These are phyloP conservation scores for Gastrodia elata DNA, from an alignment of 106 monocot genomes.

Conservation along the genomic window DNA sequence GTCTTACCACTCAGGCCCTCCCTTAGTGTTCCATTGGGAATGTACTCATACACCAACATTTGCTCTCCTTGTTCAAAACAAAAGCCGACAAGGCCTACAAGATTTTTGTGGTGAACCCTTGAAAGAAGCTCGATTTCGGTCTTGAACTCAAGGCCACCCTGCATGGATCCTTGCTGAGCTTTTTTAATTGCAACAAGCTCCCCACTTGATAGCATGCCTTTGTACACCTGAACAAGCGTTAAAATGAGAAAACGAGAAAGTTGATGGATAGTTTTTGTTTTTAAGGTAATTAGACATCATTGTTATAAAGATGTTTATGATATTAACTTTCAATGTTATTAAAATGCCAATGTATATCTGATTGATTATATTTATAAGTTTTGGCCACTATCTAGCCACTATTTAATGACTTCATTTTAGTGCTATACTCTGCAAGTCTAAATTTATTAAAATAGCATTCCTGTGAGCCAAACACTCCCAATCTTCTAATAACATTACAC, in stretches of 20 bases:
- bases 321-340: too few species aligned
- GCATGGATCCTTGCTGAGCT: slow-evolving; percentile 56
- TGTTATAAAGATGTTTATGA: too few species aligned
- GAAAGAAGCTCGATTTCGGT: slow-evolving; percentile 74
- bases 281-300: too few species aligned
- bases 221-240: slow-evolving; percentile 41
- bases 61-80: slow-evolving; percentile 61
- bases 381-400: too few species aligned
- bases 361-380: too few species aligned
- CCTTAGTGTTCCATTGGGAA: slow-evolving; percentile 57
- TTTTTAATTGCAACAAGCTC: slow-evolving; percentile 61
- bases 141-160: slow-evolving; percentile 74
- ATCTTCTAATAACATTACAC: too few species aligned
- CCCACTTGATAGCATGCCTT: slow-evolving; percentile 37
- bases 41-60: slow-evolving; percentile 69
- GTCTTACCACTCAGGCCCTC: slow-evolving; percentile 38
- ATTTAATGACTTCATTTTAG: too few species aligned
- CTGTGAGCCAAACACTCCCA: too few species aligned
- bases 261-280: not conserved
- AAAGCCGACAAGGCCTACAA: slow-evolving; percentile 60
- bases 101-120: slow-evolving; percentile 68
- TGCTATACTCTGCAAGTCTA: too few species aligned
- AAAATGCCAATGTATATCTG: too few species aligned
- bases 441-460: too few species aligned
- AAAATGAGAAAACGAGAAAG: not conserved